phyloP scores from a whole-genome alignment of 805 yeast genomes.

The Wickerhamiella azymoides region DNA sequence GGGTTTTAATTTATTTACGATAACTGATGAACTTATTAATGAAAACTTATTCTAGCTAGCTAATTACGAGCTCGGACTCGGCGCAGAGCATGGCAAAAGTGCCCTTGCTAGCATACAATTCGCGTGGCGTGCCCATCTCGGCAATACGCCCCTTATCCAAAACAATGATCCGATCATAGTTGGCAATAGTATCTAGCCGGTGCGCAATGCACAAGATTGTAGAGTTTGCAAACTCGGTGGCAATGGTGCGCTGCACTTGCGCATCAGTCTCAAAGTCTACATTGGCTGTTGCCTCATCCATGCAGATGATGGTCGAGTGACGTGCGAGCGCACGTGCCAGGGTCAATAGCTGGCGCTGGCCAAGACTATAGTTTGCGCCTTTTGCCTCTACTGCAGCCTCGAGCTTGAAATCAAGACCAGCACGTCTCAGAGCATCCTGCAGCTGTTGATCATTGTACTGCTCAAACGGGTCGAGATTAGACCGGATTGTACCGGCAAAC shows the following conservation, averaged over 20 bases:
- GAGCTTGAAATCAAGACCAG: slow-evolving; percentile 44
- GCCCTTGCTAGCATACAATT: slow-evolving; percentile 36
- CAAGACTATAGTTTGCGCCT: slow-evolving; percentile 56
- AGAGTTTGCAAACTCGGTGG: slow-evolving; percentile 42
- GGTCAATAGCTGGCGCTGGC: slow-evolving; percentile 53
- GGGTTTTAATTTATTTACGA: neutral
- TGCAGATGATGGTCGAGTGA: slow-evolving; percentile 41
- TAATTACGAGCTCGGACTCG: slow-evolving; percentile 25
- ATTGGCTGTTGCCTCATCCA: slow-evolving; percentile 68
- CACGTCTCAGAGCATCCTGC: slow-evolving; percentile 55
- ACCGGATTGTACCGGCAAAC: slow-evolving; percentile 64
- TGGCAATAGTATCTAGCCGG: slow-evolving; percentile 45
- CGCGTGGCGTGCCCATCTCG: slow-evolving; percentile 40
- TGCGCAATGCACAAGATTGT: slow-evolving; percentile 66
- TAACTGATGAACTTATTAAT: too few species aligned
- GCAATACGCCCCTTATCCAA: slow-evolving; percentile 41
- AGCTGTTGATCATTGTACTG: slow-evolving; percentile 40
- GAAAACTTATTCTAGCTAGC: too few species aligned
- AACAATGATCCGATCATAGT: slow-evolving; percentile 45
- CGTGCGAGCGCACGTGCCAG: slow-evolving; percentile 60
- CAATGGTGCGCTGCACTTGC: slow-evolving; percentile 47
- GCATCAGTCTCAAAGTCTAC: slow-evolving; percentile 63
- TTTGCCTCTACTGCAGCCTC: slow-evolving; percentile 49
- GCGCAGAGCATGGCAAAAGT: slow-evolving; percentile 58
- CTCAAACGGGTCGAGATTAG: slow-evolving; percentile 67